Conservation (phyloP, 2,329 filamentous ascomycete species). For the Verticillium albo-atrum region DNA sequence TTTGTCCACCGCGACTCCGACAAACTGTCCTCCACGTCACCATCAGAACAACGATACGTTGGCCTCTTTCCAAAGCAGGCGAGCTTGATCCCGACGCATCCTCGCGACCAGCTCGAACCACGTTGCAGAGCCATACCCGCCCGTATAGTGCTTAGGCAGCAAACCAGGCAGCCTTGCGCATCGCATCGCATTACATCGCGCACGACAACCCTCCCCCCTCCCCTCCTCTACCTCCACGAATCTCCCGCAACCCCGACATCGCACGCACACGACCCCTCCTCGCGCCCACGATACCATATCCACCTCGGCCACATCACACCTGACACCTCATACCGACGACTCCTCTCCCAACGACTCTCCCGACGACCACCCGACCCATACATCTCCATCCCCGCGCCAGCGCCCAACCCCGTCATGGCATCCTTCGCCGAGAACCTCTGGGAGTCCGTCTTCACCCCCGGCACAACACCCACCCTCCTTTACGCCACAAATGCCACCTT, state of each 20-base stretch:
- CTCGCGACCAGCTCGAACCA: background rate
- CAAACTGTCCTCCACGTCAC: slow-evolving; percentile 3
- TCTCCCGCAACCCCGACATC: background rate
- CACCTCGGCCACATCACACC: background rate
- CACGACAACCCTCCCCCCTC: background rate
- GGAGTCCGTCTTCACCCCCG: slow-evolving; percentile 90
- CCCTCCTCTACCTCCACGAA: background rate
- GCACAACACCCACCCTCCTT: slow-evolving; percentile 81
- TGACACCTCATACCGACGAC: background rate
- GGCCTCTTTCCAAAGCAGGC: background rate
- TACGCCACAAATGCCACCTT: slow-evolving; percentile 89
- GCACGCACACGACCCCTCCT: background rate
- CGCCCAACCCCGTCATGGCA: slow-evolving; percentile 41
- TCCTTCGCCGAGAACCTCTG: slow-evolving; percentile 72
- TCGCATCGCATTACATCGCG: background rate
- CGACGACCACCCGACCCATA: too few relatives aligned
- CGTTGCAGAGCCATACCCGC: background rate
- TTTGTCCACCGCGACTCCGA: background rate
- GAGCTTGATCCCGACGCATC: background rate
- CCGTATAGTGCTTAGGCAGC: background rate
- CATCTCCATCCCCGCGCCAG: background rate
- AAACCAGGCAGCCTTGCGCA: background rate
- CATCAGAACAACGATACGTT: background rate
- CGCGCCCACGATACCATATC: background rate
- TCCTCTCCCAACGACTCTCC: too few relatives aligned